A percentile compares a stretch with the other conserved stretches of the same genome.
Conservation (phyloP, 768 basidiomycete species). For the Boletus speciosus region DNA sequence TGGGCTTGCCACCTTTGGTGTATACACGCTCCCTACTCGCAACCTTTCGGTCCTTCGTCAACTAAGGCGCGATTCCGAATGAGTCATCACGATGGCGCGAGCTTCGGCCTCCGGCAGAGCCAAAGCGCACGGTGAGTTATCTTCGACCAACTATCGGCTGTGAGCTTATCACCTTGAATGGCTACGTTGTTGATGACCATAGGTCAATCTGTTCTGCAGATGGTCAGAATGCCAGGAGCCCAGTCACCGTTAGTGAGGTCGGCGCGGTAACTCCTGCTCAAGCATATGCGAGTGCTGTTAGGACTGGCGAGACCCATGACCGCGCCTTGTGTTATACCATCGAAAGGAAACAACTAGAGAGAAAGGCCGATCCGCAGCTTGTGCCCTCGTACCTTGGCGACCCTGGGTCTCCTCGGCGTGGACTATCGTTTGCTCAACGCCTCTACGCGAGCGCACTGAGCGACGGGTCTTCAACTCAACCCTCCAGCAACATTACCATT, state of each 20-base stretch:
- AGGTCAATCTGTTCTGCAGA: conserved; percentile 1
- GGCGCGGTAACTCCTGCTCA: conserved; percentile 19
- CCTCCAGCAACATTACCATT: conserved; percentile 4
- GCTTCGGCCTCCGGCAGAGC: not conserved
- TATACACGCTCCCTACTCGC: not conserved
- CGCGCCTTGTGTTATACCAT: conserved; percentile 12
- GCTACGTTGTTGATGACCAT: conserved; percentile 1
- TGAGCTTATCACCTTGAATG: not conserved
- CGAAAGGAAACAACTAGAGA: conserved; percentile 17
- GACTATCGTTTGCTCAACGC: conserved; percentile 38
- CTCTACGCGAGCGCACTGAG: conserved; percentile 41
- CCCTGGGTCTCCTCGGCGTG: conserved; percentile 10
- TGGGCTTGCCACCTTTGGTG: not conserved
- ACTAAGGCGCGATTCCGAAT: conserved; percentile 1
- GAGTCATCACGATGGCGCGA: conserved; percentile 1
- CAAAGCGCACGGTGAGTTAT: not conserved
- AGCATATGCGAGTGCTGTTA: conserved; percentile 16
- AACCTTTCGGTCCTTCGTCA: not conserved
- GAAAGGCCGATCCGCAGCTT: not conserved
- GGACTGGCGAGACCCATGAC: conserved; percentile 7
- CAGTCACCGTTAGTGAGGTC: not conserved
- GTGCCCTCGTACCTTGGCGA: not conserved
- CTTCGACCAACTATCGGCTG: not conserved
- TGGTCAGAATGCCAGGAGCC: not conserved
- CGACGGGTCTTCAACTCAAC: conserved; percentile 10